Base-by-base conservation (phyloP, 2,329 filamentous ascomycete genomes). In the Orbilia javanica region DNA sequence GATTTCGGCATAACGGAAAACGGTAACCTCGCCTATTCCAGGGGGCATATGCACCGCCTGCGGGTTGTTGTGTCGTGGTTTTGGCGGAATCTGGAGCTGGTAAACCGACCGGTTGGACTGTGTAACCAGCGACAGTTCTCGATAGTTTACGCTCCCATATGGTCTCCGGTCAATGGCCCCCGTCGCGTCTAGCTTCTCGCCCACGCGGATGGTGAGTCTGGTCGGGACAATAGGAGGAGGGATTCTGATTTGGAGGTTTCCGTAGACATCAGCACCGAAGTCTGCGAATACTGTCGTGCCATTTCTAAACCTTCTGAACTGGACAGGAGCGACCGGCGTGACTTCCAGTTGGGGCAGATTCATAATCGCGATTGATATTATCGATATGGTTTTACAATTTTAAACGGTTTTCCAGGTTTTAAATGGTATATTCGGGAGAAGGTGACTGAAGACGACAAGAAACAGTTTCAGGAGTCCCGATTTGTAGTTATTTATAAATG, bases 1-100 rank as follows among this genome's bases (percentile, higher is more conserved):
- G 55, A 71, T 71, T 55, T 71, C 67, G 13, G 42, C 44, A 22
- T 71, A 71, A 20, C 67, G 55, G 22, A 71, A 71, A 13, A 50
- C 39, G 8, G 67, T 71, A 25, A 71, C 44, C 34, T 71, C 67
- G 55, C 67, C 67, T 29, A 71, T 60, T 20, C 53, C 29, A 15
- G 55, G 39, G 18, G 67, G 67, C 31, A 46, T 53, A 39, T 64
- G 67, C 10, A 62, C 39, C 44, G 67, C 55, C 29, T 48, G 22
- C 13, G 55, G 44, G 20, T 71, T 71, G 6, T 6, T 64, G 25
- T 64, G 53, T 13, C 27, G 39, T 15, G 67, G 55, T 27, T 71
- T 71, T n/a, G 55, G n/a, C 5, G 67, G 67, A n/a, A 71, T 63
- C 3, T 53, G 13, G 11, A 71, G 44, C 18, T 27, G 20, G 25